Conservation (phyloP, 2,329 filamentous ascomycete genomes). For the Pseudogymnoascus sp. region DNA sequence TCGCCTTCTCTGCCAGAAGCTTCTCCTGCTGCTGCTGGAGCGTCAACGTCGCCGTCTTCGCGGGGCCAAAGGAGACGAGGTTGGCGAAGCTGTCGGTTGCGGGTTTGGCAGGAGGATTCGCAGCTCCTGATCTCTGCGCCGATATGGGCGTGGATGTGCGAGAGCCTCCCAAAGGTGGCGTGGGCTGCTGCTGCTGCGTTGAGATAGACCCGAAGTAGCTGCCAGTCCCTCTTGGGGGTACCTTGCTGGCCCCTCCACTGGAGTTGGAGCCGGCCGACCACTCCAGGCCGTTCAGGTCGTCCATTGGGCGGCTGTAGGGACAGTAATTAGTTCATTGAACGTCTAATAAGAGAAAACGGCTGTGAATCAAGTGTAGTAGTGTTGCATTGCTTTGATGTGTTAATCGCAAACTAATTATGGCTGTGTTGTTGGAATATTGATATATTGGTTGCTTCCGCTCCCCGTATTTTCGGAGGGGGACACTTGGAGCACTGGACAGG, state of each 20-base stretch:
- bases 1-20: conserved; percentile 55
- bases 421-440: conserved; percentile 5
- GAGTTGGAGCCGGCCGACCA: conserved; percentile 40
- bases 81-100: conserved; percentile 68
- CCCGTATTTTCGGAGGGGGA: not conserved
- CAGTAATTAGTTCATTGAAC: conserved; percentile 1
- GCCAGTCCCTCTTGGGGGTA: conserved; percentile 35
- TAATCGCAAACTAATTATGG: conserved; percentile 9
- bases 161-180: conserved; percentile 39
- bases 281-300: conserved; percentile 53
- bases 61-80: conserved; percentile 55
- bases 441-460: conserved; percentile 6
- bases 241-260: conserved; percentile 32
- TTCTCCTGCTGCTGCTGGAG: conserved; percentile 70
- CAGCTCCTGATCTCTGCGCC: conserved; percentile 37
- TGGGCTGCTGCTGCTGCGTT: conserved; percentile 47
- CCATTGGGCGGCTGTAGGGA: conserved; percentile 36
- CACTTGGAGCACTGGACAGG: not conserved
- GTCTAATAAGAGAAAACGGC: not conserved
- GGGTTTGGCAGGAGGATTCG: conserved; percentile 28
- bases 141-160: conserved; percentile 47
- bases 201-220: conserved; percentile 34
- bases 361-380: not conserved
- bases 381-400: conserved; percentile 3
- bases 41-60: conserved; percentile 51